Conservation (phyloP, 768 basidiomycete genomes). For the Coprinopsis cinerea region DNA sequence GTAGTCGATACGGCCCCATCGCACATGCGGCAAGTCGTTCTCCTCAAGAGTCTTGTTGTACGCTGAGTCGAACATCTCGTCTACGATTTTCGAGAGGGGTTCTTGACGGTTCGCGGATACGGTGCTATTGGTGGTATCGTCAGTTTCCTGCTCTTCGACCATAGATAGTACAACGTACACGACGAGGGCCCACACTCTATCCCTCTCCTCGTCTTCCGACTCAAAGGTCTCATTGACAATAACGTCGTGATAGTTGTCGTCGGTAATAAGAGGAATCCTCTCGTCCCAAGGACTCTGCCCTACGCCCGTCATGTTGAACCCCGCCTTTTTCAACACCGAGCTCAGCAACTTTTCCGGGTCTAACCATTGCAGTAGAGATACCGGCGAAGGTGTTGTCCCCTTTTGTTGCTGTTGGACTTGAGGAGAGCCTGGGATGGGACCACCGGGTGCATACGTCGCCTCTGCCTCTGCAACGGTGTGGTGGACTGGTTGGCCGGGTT, state of each 20-base stretch:
- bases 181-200: conserved; percentile 72
- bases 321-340: conserved; percentile 33
- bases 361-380: too few relatives aligned
- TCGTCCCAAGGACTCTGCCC: conserved; percentile 53
- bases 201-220: conserved; percentile 50
- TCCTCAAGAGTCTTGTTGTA: conserved; percentile 57
- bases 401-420: conserved; percentile 10
- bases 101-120: conserved; percentile 54
- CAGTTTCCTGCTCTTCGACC: background rate
- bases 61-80: conserved; percentile 68
- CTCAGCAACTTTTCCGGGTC: background rate
- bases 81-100: conserved; percentile 63
- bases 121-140: conserved; percentile 33
- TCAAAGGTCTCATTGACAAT: conserved; percentile 66
- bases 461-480: conserved; percentile 19
- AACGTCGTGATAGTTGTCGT: conserved; percentile 69
- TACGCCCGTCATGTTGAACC: conserved; percentile 62
- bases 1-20: conserved; percentile 86
- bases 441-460: conserved; percentile 15
- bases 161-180: conserved; percentile 57
- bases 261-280: conserved; percentile 74
- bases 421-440: conserved; percentile 13
- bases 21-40: conserved; percentile 63
- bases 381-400: background rate
- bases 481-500: conserved; percentile 58